phyloP scores from a whole-genome alignment of 306 rosid species.

The Cajanus cajan region DNA sequence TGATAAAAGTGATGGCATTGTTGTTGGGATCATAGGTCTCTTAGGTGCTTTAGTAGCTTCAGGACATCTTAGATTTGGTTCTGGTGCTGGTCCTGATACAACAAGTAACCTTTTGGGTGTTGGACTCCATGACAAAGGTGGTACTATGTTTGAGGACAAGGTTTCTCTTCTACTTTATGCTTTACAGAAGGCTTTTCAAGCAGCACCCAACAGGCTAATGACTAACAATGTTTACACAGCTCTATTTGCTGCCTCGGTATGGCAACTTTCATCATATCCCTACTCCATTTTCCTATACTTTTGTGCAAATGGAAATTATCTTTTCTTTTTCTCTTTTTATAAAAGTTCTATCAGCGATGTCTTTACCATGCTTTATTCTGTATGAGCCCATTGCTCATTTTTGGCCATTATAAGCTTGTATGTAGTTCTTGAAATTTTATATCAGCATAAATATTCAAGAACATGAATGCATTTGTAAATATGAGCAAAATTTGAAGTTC shows the following conservation, averaged over 20 bases:
- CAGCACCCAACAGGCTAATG: conserved; percentile 92
- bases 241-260: conserved; percentile 97
- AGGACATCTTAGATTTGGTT: conserved; percentile 80
- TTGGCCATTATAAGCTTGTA: conserved; percentile 23
- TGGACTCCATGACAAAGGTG: conserved; percentile 77
- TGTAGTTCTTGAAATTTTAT: conserved; percentile 13
- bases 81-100: conserved; percentile 52
- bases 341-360: background rate
- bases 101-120: conserved; percentile 69
- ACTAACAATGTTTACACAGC: conserved; percentile 83
- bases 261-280: conserved; percentile 32
- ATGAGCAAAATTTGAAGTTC: background rate
- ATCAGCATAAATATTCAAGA: conserved; percentile 5
- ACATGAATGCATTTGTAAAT: conserved; percentile 15
- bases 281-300: background rate
- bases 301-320: conserved; percentile 1
- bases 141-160: conserved; percentile 94
- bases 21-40: conserved; percentile 86
- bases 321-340: background rate
- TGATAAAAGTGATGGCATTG: conserved; percentile 90
- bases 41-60: conserved; percentile 92
- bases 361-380: conserved; percentile 20
- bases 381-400: background rate
- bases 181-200: conserved; percentile 91
- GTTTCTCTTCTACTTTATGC: conserved; percentile 92